Conservation (phyloP, 306 rosid species). For the Echinosophora koreensis region DNA sequence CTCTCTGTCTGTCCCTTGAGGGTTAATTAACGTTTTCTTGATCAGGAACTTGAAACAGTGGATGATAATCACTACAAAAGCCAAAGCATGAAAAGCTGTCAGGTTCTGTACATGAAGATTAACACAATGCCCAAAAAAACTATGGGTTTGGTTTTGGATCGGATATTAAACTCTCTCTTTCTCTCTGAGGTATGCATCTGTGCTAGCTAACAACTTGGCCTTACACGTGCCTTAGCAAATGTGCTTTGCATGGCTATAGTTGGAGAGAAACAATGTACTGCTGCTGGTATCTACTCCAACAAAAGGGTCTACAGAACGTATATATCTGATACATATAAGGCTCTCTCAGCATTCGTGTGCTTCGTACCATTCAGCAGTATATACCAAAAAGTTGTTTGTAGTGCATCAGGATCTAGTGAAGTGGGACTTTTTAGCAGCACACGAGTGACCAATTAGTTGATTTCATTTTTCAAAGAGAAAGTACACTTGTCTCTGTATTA, state of each 20-base stretch:
- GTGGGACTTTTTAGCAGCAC: not conserved
- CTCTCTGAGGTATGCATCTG: not conserved
- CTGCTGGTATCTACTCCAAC: not conserved
- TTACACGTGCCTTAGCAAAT: conserved; percentile 33
- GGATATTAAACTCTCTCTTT: not conserved
- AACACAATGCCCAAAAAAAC: conserved; percentile 6
- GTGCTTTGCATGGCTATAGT: not conserved
- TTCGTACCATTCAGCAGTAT: not conserved
- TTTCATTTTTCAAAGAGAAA: not conserved
- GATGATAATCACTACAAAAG: conserved; percentile 13
- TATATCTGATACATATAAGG: no score
- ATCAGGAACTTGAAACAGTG: no score
- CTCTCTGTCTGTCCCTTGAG: not conserved
- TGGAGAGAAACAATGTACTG: conserved; percentile 2
- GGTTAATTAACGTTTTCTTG: conserved; percentile 34
- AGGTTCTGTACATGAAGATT: not conserved
- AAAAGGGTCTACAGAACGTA: not conserved
- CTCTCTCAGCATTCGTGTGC: not conserved
- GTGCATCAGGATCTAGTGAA: not conserved
- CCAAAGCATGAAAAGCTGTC: conserved; percentile 45
- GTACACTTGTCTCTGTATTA: not conserved
- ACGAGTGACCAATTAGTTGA: not conserved
- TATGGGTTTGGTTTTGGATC: not conserved
- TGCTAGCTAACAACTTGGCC: conserved; percentile 23
- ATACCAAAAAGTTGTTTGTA: not conserved